Conservation (phyloP, 768 basidiomycete genomes). For the Mycena metata region DNA sequence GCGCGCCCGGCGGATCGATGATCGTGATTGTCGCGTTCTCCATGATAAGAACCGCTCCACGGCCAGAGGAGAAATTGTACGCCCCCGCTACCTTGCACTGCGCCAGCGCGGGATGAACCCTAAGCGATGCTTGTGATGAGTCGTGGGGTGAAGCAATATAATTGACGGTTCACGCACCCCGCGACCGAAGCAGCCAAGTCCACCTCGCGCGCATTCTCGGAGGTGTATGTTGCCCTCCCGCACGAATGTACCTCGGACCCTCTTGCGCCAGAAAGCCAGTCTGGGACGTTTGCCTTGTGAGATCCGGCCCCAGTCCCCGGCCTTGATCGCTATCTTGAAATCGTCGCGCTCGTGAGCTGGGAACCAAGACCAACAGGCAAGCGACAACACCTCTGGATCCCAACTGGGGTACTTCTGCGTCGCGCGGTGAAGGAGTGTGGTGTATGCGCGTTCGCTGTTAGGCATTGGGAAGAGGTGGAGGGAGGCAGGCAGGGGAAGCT, state of each 20-base stretch:
- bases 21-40: slow-evolving; percentile 43
- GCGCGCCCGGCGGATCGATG: slow-evolving; percentile 49
- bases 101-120: slow-evolving; percentile 34
- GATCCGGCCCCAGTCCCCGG: slow-evolving; percentile 51
- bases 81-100: slow-evolving; percentile 45
- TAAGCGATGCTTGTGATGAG: neutral
- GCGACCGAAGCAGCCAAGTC: slow-evolving; percentile 27
- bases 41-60: slow-evolving; percentile 50
- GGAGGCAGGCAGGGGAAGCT: too few relatives aligned
- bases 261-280: slow-evolving; percentile 43
- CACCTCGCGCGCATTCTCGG: slow-evolving; percentile 43
- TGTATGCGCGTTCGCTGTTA: slow-evolving; percentile 47
- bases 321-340: slow-evolving; percentile 30
- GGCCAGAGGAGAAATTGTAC: slow-evolving; percentile 46
- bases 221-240: slow-evolving; percentile 50
- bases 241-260: slow-evolving; percentile 45
- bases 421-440: slow-evolving; percentile 47
- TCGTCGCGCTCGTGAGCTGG: too few relatives aligned
- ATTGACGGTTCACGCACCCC: neutral
- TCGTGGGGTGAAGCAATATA: neutral
- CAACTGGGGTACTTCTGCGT: slow-evolving; percentile 48
- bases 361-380: neutral
- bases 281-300: slow-evolving; percentile 32
- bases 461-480: too few relatives aligned
- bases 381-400: slow-evolving; percentile 46